Percentiles rank a stretch among this genome's conserved stretches.
Conservation (phyloP, 163 green algal genomes). For the Scenedesmus sp. region DNA sequence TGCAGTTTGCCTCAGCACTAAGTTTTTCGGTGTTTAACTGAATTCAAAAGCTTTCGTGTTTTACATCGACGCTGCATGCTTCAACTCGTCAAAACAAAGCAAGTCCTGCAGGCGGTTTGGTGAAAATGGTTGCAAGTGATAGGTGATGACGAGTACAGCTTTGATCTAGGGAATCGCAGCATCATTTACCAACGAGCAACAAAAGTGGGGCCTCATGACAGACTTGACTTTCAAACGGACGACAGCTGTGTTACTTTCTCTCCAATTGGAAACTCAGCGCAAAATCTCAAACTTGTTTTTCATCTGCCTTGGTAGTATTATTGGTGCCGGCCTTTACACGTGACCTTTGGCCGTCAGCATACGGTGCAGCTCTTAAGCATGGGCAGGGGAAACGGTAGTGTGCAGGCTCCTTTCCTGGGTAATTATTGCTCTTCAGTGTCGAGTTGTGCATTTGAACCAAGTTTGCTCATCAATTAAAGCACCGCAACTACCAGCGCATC, state of each 20-base stretch:
- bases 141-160: not conserved
- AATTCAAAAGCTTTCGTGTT: not conserved
- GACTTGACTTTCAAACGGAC: conserved; percentile 1
- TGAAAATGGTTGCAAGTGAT: not conserved
- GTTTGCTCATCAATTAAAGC: no score
- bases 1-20: not conserved
- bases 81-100: not conserved
- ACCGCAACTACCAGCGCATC: no score
- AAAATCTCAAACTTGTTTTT: not conserved
- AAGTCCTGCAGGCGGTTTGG: not conserved
- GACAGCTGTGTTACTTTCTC: not conserved
- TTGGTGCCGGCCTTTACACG: no score
- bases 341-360: not conserved
- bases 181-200: not conserved
- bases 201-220: not conserved
- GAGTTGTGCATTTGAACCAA: no score
- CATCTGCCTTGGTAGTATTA: no score
- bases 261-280: not conserved
- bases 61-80: not conserved
- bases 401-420: no score
- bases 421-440: no score
- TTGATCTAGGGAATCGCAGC: not conserved
- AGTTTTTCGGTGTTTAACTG: not conserved
- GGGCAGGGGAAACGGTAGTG: no score
- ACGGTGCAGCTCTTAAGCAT: not conserved